Conservation (phyloP, 305 asterid species). For the Petunia hybrid region DNA sequence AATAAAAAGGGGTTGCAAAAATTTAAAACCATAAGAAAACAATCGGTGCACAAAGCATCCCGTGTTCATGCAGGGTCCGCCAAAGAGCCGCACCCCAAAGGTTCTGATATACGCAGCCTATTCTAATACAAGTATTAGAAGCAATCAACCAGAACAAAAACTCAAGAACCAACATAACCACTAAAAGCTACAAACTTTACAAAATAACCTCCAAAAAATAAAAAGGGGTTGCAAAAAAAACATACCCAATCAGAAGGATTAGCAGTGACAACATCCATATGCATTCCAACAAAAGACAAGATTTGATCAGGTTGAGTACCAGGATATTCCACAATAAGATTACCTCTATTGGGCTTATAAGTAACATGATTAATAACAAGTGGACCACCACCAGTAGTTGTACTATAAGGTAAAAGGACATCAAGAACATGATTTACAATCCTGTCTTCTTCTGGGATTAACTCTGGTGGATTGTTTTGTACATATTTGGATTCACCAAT, state of each 20-base stretch:
- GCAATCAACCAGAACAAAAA: no score
- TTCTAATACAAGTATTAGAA: no score
- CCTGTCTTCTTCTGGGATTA: conserved; percentile 96
- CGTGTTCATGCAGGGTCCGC: no score
- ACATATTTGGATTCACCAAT: conserved; percentile 87
- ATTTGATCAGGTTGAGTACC: conserved; percentile 80
- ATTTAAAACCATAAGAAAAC: no score
- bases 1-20: neutral
- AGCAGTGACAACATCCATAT: conserved; percentile 98
- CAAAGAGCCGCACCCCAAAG: no score
- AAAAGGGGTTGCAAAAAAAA: no score
- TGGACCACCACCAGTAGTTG: conserved; percentile 84
- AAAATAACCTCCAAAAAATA: no score
- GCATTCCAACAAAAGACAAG: conserved; percentile 97
- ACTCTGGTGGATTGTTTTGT: conserved; percentile 95
- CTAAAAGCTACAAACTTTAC: no score
- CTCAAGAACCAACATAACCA: no score
- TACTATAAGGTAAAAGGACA: conserved; percentile 75
- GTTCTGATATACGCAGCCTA: no score
- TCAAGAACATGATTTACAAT: conserved; percentile 80
- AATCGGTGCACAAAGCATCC: no score
- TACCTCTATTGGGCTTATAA: conserved; percentile 89
- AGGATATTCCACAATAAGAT: conserved; percentile 92
- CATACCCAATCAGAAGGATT: conserved; percentile 88
- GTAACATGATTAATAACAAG: conserved; percentile 78